A percentile compares a stretch with the other conserved stretches of the same genome.
These are phyloP conservation scores for Linum tenue DNA, from an alignment of 345 rosid genomes.

Conservation along the genomic window DNA sequence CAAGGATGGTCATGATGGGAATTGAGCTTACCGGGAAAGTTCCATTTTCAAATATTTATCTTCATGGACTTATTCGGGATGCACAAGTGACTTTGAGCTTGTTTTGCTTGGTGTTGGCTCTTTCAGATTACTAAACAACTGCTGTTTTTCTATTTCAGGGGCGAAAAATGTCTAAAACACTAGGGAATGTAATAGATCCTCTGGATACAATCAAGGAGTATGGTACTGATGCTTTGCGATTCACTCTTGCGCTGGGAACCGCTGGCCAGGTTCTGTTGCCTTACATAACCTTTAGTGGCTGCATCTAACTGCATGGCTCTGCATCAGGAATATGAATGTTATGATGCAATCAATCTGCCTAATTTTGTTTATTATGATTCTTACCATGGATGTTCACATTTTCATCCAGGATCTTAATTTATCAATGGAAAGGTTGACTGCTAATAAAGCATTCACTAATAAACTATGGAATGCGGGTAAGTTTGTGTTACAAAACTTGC, in stretches of 20 bases:
- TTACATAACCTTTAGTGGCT: constrained; percentile 8
- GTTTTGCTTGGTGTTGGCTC: background rate
- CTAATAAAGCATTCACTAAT: constrained; percentile 93
- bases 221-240: constrained; percentile 92
- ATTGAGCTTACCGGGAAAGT: constrained; percentile 89
- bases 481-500: constrained; percentile 80
- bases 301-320: constrained; percentile 1
- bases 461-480: constrained; percentile 99
- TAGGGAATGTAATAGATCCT: constrained; percentile 91
- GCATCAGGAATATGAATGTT: background rate
- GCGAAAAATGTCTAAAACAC: constrained; percentile 86
- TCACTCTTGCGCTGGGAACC: constrained; percentile 87
- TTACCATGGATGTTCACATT: constrained; percentile 13
- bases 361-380: constrained; percentile 11
- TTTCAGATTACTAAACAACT: background rate
- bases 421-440: constrained; percentile 84
- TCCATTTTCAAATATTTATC: constrained; percentile 83
- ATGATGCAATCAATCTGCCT: constrained; percentile 3
- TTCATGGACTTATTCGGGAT: constrained; percentile 92
- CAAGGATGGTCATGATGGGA: constrained; percentile 99
- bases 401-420: constrained; percentile 75
- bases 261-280: constrained; percentile 83
- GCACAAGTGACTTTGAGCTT: constrained; percentile 53
- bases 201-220: constrained; percentile 85
- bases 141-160: constrained; percentile 51